These are phyloP conservation scores for Lasiodiplodia sp. DNA, from an alignment of 2,329 filamentous ascomycete genomes.

Conservation along the genomic window DNA sequence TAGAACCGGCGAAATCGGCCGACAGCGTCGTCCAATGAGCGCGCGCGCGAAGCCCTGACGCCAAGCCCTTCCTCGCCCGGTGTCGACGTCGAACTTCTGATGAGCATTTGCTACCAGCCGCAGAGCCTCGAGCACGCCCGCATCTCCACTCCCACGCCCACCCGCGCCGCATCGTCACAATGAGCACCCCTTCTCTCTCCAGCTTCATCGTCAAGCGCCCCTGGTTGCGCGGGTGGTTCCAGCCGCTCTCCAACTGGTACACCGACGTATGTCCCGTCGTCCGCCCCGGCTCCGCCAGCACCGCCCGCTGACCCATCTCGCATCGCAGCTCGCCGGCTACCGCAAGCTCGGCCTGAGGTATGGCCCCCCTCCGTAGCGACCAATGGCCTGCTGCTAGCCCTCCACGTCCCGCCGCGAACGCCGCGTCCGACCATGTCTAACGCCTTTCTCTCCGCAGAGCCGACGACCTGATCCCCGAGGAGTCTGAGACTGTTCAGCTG, in stretches of 20 bases:
- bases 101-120: slow-evolving; percentile 38
- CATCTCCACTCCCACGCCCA: slow-evolving; percentile 30
- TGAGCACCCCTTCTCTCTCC: slow-evolving; percentile 76
- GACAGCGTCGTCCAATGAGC: slow-evolving; percentile 6
- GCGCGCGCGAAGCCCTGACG: slow-evolving; percentile 11
- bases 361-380: slow-evolving; percentile 37
- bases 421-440: slow-evolving; percentile 37
- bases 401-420: slow-evolving; percentile 15
- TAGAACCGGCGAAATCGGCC: slow-evolving; percentile 6
- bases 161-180: slow-evolving; percentile 50
- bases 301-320: slow-evolving; percentile 29
- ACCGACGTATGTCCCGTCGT: slow-evolving; percentile 56
- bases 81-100: slow-evolving; percentile 29
- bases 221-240: slow-evolving; percentile 81
- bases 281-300: background rate
- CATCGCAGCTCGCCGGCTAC: slow-evolving; percentile 75
- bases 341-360: slow-evolving; percentile 92
- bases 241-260: slow-evolving; percentile 89
- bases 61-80: slow-evolving; percentile 1
- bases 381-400: slow-evolving; percentile 10
- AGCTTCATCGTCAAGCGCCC: slow-evolving; percentile 83
- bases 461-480: slow-evolving; percentile 95
- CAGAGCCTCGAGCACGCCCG: slow-evolving; percentile 29
- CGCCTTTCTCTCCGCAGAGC: slow-evolving; percentile 63
- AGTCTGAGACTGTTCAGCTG: slow-evolving; percentile 83